phyloP scores from a whole-genome alignment of 2,329 filamentous ascomycete genomes.

The Gyromitra esculenta region DNA sequence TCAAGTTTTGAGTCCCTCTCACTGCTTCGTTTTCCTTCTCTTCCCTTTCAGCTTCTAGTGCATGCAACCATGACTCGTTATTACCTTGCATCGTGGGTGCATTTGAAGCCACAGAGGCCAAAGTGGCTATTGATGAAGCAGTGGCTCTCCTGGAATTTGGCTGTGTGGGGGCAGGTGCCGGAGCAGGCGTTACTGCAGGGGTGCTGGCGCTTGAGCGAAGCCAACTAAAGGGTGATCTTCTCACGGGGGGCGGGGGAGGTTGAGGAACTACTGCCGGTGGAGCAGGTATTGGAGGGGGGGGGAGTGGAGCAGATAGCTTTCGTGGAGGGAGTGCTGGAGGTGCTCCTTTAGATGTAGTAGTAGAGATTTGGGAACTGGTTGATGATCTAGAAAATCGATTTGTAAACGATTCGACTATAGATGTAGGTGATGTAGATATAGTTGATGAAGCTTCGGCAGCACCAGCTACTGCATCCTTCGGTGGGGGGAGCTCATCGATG shows the following conservation, averaged over 20 bases:
- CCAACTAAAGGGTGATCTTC: constrained; percentile 56
- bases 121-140: constrained; percentile 52
- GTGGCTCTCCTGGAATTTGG: constrained; percentile 53
- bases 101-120: constrained; percentile 44
- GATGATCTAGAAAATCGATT: constrained; percentile 62
- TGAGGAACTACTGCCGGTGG: constrained; percentile 55
- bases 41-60: constrained; percentile 51
- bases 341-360: constrained; percentile 59
- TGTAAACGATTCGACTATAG: constrained; percentile 62
- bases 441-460: constrained; percentile 66
- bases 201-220: constrained; percentile 50
- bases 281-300: constrained; percentile 43
- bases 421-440: constrained; percentile 70
- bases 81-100: constrained; percentile 46
- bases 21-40: constrained; percentile 59
- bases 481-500: constrained; percentile 55
- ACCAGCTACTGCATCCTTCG: constrained; percentile 62
- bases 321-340: constrained; percentile 61
- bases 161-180: constrained; percentile 28
- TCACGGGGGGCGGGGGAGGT: constrained; percentile 58
- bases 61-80: constrained; percentile 56
- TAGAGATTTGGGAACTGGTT: constrained; percentile 58
- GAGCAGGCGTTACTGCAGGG: constrained; percentile 16
- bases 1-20: constrained; percentile 58
- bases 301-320: constrained; percentile 54